Base-by-base conservation (phyloP, 331 rosid genomes). In the Telfairia occidentalis region DNA sequence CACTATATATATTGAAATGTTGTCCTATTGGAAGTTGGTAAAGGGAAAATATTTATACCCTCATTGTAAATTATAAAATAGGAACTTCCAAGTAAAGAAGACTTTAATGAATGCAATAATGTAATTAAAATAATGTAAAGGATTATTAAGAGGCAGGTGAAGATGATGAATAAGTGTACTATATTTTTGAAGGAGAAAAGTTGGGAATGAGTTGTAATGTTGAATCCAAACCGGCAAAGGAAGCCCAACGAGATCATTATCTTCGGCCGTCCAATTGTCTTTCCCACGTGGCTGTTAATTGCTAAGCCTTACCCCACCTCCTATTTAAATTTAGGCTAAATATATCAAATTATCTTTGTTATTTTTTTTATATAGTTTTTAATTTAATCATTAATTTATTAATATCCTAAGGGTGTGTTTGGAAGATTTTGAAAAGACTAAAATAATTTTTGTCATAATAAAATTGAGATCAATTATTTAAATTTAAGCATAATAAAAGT, bases 181-280 rank as follows among this genome's bases (percentile, higher is more conserved):
- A 18, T 7, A 29, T 32, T 28, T 59, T 59, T 40, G 16, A 15
- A 34, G 29, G 48, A 29, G 45, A 0, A 16, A 30, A 60, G 67
- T 67, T 67, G 73, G 73, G 23, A 23, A 69, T 42, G 52, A 69
- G 55, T 69, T 69, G 71, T 63, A 34, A n/a, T 69, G 55, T 69
- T 30, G 54, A 69, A 69, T 23, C 38, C 21, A 42, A 69, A 13
- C 19, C 52, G 55, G 55, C 38, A 69, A 40, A 40, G 55, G 37
- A 23, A 69, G 46, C 0, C 21, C 18, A 69, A 23, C 6, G 12
- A 38, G 50, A 69, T 69, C n/a, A 38, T 21, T 69, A 40, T 69
- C 34, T 43, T 3, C 11, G 29, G 71, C 71, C 71, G 48, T 34
- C 71, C 71, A 43, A 42, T 69, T 69, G 37, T 76, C 70, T 61